phyloP scores from a whole-genome alignment of 768 basidiomycete species.

The Kwoniella mangroviensis region DNA sequence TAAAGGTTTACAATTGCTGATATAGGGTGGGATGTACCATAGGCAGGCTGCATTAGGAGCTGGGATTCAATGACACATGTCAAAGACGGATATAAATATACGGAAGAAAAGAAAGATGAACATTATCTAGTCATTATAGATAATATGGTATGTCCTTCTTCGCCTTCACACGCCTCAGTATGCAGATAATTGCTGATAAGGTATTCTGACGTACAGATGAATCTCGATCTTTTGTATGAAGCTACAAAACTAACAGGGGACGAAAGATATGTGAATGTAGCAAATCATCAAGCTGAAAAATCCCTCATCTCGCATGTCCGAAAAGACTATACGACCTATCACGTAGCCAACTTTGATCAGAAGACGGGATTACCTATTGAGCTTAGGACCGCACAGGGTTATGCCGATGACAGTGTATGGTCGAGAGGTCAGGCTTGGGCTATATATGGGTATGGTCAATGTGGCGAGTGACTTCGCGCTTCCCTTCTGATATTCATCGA shows the following conservation, averaged over 20 bases:
- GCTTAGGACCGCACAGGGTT: slow-evolving; percentile 41
- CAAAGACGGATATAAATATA: slow-evolving; percentile 32
- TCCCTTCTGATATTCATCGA: background rate
- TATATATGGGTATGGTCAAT: slow-evolving; percentile 50
- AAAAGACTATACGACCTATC: slow-evolving; percentile 43
- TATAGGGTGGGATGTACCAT: too few relatives aligned
- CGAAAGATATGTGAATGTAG: slow-evolving; percentile 38
- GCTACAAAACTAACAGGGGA: slow-evolving; percentile 44
- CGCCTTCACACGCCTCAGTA: background rate
- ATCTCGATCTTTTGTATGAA: slow-evolving; percentile 48
- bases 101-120: slow-evolving; percentile 35
- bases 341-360: slow-evolving; percentile 49
- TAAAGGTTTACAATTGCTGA: background rate
- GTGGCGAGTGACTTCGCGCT: slow-evolving; percentile 30
- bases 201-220: slow-evolving; percentile 34
- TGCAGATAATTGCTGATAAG: background rate
- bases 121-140: slow-evolving; percentile 52
- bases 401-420: slow-evolving; percentile 47
- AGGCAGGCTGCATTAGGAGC: slow-evolving; percentile 45
- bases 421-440: slow-evolving; percentile 51
- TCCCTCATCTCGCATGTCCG: slow-evolving; percentile 38
- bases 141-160: slow-evolving; percentile 43
- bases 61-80: slow-evolving; percentile 38
- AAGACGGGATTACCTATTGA: slow-evolving; percentile 35
- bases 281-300: slow-evolving; percentile 44